Evolutionary conservation across 108 stramenopile species (phyloP).

Genomic region (Skeletonema tropicum): DNA sequence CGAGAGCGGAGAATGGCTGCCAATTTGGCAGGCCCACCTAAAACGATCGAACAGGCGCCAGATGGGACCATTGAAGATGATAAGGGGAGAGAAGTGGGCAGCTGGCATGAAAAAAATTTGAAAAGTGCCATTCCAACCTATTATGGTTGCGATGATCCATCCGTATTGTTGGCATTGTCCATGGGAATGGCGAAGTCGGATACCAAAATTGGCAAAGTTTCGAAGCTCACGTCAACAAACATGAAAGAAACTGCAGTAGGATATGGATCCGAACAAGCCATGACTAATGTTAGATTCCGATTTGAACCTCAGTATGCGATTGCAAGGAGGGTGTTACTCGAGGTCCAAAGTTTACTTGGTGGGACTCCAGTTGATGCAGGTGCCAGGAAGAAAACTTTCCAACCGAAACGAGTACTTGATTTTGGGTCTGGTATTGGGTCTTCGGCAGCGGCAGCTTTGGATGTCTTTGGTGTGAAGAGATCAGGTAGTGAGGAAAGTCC

Average conservation of each 20-base stretch:
- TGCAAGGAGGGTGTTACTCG: slow-evolving; percentile 62
- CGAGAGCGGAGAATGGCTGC: slow-evolving; percentile 42
- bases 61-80: slow-evolving; percentile 27
- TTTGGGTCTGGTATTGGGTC: slow-evolving; percentile 80
- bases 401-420: slow-evolving; percentile 70
- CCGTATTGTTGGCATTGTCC: slow-evolving; percentile 17
- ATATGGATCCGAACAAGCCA: slow-evolving; percentile 74
- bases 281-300: slow-evolving; percentile 63
- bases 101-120: slow-evolving; percentile 28
- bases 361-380: slow-evolving; percentile 1
- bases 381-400: slow-evolving; percentile 19
- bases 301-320: slow-evolving; percentile 73
- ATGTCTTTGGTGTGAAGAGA: slow-evolving; percentile 55
- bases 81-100: slow-evolving; percentile 20
- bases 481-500: not conserved
- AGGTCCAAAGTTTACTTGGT: slow-evolving; percentile 65
- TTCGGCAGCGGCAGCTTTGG: slow-evolving; percentile 73
- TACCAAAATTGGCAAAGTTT: slow-evolving; percentile 9
- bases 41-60: not conserved
- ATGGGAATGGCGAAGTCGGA: slow-evolving; percentile 14
- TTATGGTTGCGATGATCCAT: slow-evolving; percentile 30
- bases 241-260: slow-evolving; percentile 46
- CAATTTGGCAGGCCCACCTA: slow-evolving; percentile 6
- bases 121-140: not conserved
- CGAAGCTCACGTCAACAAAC: not conserved